These are phyloP conservation scores for Fraxinus latifolia DNA, from an alignment of 305 asterid genomes.

Conservation along the genomic window DNA sequence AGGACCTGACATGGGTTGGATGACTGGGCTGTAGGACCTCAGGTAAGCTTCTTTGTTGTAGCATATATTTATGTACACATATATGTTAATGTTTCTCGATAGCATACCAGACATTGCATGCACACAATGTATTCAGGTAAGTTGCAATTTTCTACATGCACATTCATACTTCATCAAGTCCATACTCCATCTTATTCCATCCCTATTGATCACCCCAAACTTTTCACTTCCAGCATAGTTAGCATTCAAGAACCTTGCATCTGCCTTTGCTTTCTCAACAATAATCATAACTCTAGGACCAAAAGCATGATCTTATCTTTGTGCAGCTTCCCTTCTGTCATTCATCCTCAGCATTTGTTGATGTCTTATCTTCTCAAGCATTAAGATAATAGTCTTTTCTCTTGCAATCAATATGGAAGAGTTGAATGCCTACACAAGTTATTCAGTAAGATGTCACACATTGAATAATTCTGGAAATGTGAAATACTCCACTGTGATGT, in stretches of 20 bases:
- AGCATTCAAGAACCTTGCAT: background rate
- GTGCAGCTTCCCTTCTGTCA: background rate
- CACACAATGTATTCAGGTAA: background rate
- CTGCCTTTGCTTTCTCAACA: background rate
- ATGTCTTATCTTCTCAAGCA: background rate
- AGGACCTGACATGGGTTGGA: background rate
- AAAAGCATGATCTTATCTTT: background rate
- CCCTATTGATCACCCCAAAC: background rate
- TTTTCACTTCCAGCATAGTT: background rate
- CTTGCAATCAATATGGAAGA: background rate
- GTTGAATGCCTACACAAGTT: background rate
- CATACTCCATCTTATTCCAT: background rate
- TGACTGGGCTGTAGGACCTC: background rate
- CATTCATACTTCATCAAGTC: background rate
- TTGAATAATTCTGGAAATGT: no score
- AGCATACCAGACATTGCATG: background rate
- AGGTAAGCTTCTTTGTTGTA: background rate
- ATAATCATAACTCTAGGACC: background rate
- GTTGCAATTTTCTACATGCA: background rate
- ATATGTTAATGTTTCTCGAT: background rate
- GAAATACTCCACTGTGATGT: background rate
- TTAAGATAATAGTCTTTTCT: background rate
- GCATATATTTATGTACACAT: background rate
- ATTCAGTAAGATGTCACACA: background rate
- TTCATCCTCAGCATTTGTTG: background rate